Evolutionary conservation across 768 basidiomycete species (phyloP).

Genomic region (Boletus sp.): DNA sequence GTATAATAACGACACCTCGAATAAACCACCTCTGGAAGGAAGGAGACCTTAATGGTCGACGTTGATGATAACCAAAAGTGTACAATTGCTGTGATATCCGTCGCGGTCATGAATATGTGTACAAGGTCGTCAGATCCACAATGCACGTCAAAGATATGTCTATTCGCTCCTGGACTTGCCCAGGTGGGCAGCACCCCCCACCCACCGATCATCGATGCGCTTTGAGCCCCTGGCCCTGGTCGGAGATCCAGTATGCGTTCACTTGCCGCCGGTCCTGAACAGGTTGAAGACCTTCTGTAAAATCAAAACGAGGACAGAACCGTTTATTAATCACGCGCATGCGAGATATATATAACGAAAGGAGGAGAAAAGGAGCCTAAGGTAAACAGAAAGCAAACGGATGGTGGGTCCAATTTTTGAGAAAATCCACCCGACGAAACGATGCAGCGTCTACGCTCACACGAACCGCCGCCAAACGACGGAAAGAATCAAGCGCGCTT

Average conservation of each 20-base stretch:
- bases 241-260: not conserved
- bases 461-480: not conserved
- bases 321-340: slow-evolving; percentile 25
- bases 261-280: slow-evolving; percentile 25
- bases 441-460: not conserved
- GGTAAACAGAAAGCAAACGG: not conserved
- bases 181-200: not conserved
- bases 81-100: too few relatives aligned
- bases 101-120: too few relatives aligned
- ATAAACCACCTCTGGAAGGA: too few relatives aligned
- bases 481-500: slow-evolving; percentile 14
- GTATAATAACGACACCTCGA: too few relatives aligned
- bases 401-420: not conserved
- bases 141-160: not conserved
- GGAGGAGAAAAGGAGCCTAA: not conserved
- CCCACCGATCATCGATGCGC: not conserved
- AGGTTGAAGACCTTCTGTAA: slow-evolving; percentile 31
- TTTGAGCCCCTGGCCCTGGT: not conserved
- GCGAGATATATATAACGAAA: slow-evolving; percentile 5
- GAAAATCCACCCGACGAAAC: slow-evolving; percentile 1
- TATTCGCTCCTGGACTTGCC: not conserved
- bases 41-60: too few relatives aligned
- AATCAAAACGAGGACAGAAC: slow-evolving; percentile 3
- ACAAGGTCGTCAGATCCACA: too few relatives aligned
- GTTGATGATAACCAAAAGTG: too few relatives aligned